Evolutionary conservation across 2,329 filamentous ascomycete species (phyloP).

Genomic region (Claviceps sp.): DNA sequence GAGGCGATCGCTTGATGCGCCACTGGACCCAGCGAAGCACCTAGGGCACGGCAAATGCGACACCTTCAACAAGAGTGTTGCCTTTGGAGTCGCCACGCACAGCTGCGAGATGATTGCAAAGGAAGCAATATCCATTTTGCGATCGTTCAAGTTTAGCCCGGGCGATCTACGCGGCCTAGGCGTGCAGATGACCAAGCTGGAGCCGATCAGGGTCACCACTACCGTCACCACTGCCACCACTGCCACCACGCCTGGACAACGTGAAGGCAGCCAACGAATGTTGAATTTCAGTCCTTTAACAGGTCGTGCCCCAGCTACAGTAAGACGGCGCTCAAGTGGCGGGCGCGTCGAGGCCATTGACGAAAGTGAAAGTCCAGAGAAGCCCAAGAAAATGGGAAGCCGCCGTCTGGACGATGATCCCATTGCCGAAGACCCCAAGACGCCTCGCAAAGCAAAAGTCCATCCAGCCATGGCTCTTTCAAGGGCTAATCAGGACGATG

Average conservation of each 20-base stretch:
- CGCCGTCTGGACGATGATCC: slow-evolving; percentile 30
- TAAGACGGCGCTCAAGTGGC: slow-evolving; percentile 21
- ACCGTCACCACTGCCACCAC: neutral
- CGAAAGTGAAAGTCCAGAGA: slow-evolving; percentile 25
- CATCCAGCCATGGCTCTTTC: slow-evolving; percentile 42
- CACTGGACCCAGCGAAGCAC: slow-evolving; percentile 83
- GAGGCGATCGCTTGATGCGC: slow-evolving; percentile 73
- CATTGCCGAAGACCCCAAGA: slow-evolving; percentile 41
- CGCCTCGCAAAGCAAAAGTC: slow-evolving; percentile 35
- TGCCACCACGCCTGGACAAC: slow-evolving; percentile 6
- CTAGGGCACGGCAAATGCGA: slow-evolving; percentile 93
- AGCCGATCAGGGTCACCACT: slow-evolving; percentile 51
- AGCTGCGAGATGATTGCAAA: slow-evolving; percentile 56
- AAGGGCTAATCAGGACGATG: slow-evolving; percentile 33
- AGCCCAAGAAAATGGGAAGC: slow-evolving; percentile 16
- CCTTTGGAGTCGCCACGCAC: slow-evolving; percentile 76
- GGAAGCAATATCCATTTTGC: slow-evolving; percentile 74
- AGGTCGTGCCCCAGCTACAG: slow-evolving; percentile 20
- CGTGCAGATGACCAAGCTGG: slow-evolving; percentile 85
- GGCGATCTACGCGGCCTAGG: slow-evolving; percentile 89
- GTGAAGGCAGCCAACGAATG: slow-evolving; percentile 66
- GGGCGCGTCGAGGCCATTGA: slow-evolving; percentile 36
- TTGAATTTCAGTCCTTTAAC: slow-evolving; percentile 55
- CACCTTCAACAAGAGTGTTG: slow-evolving; percentile 74
- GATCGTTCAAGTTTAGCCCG: slow-evolving; percentile 69